Conservation (phyloP, 2,329 filamentous ascomycete species). For the Penicillium sp. region DNA sequence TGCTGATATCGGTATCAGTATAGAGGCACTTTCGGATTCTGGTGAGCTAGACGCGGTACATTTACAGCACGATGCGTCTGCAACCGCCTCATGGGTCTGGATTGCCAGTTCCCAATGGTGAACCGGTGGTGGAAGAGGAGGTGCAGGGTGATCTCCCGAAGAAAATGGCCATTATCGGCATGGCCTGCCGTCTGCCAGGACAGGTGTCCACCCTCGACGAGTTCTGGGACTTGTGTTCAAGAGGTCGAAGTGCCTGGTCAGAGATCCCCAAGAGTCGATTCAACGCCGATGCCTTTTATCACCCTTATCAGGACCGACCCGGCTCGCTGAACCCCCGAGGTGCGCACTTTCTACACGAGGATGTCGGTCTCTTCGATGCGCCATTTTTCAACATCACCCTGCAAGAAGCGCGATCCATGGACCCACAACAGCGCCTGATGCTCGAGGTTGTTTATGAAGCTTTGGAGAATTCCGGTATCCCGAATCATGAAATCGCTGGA, state of each 20-base stretch:
- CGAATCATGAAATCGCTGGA: conserved; percentile 19
- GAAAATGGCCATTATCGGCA: conserved; percentile 25
- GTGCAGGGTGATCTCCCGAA: conserved; percentile 7
- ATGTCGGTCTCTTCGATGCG: conserved; percentile 26
- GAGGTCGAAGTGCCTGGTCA: conserved; percentile 21
- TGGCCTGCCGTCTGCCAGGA: conserved; percentile 26
- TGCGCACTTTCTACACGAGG: conserved; percentile 27
- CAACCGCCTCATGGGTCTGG: conserved; percentile 16
- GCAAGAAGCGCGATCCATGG: conserved; percentile 23
- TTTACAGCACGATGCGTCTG: conserved; percentile 13
- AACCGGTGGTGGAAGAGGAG: conserved; percentile 4
- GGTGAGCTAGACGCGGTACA: background rate
- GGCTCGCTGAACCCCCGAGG: conserved; percentile 23
- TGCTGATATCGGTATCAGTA: conserved; percentile 4
- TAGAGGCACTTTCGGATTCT: conserved; percentile 4
- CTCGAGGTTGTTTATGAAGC: conserved; percentile 29
- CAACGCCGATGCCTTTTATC: conserved; percentile 20
- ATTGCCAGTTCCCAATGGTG: conserved; percentile 3
- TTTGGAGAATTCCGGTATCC: conserved; percentile 26
- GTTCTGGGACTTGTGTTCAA: conserved; percentile 24
- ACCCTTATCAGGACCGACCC: conserved; percentile 19
- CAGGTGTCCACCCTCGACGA: conserved; percentile 22
- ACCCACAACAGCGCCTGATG: conserved; percentile 26
- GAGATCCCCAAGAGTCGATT: conserved; percentile 21
- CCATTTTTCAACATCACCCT: conserved; percentile 29